A percentile compares a stretch with the other conserved stretches of the same genome.
Conservation (phyloP, 2,329 filamentous ascomycete species). For the Penicillium expansum region DNA sequence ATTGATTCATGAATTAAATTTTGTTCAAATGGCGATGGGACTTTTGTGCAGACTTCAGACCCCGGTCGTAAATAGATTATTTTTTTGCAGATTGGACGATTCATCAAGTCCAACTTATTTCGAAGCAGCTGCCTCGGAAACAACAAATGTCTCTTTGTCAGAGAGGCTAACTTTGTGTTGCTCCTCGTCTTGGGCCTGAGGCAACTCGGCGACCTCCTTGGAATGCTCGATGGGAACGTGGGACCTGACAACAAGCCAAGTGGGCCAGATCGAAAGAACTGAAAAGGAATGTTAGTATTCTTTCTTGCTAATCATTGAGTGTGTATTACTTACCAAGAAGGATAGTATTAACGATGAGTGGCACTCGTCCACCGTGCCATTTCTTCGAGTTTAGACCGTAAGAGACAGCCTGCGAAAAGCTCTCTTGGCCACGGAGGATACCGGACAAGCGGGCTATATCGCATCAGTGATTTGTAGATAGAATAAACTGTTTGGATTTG, state of each 20-base stretch:
- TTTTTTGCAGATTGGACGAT: background rate
- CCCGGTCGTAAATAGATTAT: background rate
- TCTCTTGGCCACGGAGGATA: conserved; percentile 47
- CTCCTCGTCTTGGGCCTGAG: too few relatives aligned
- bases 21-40: background rate
- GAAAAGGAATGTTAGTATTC: background rate
- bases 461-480: conserved; percentile 7
- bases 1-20: conserved; percentile 1
- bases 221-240: too few relatives aligned
- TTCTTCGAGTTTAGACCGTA: conserved; percentile 45
- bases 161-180: too few relatives aligned
- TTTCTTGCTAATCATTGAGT: background rate
- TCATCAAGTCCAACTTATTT: background rate
- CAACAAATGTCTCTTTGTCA: background rate
- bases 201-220: too few relatives aligned
- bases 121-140: background rate
- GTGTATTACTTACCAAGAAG: conserved; percentile 25
- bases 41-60: background rate
- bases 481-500: fast-evolving
- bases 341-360: conserved; percentile 43
- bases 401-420: conserved; percentile 45
- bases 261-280: conserved; percentile 29
- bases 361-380: conserved; percentile 45
- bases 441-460: conserved; percentile 39
- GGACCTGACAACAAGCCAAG: conserved; percentile 31